Evolutionary conservation across 345 rosid species (phyloP).

Genomic region (Diplotaxis tenuifolia): DNA sequence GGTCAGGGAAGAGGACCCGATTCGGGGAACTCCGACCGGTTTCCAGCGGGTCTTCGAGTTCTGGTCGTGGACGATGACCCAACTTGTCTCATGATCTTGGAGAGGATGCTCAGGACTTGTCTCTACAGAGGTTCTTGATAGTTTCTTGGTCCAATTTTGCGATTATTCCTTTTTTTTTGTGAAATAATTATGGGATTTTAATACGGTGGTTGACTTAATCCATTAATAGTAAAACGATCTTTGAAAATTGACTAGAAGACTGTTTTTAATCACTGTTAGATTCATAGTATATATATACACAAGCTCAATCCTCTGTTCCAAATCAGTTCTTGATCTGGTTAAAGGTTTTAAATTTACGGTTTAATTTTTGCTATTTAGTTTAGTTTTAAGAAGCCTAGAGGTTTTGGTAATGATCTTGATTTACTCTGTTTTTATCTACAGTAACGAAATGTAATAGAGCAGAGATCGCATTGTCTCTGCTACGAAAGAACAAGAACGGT

Average conservation of each 20-base stretch:
- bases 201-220: conserved; percentile 18
- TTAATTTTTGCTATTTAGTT: background rate
- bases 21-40: conserved; percentile 50
- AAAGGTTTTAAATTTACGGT: background rate
- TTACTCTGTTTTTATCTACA: conserved; percentile 39
- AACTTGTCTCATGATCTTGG: conserved; percentile 90
- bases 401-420: background rate
- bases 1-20: conserved; percentile 40
- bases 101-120: conserved; percentile 82
- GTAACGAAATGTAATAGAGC: conserved; percentile 69
- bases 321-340: background rate
- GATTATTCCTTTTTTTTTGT: background rate
- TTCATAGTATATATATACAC: background rate
- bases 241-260: conserved; percentile 22
- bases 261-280: conserved; percentile 29
- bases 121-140: conserved; percentile 66
- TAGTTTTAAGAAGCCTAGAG: background rate
- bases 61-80: conserved; percentile 96
- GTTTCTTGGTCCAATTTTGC: conserved; percentile 6
- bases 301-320: background rate
- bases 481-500: conserved; percentile 47
- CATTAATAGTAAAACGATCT: background rate
- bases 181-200: conserved; percentile 9
- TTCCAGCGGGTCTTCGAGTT: conserved; percentile 84
- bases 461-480: conserved; percentile 60